Conservation (phyloP, 768 basidiomycete species). For the Phaeolepiota aurea region DNA sequence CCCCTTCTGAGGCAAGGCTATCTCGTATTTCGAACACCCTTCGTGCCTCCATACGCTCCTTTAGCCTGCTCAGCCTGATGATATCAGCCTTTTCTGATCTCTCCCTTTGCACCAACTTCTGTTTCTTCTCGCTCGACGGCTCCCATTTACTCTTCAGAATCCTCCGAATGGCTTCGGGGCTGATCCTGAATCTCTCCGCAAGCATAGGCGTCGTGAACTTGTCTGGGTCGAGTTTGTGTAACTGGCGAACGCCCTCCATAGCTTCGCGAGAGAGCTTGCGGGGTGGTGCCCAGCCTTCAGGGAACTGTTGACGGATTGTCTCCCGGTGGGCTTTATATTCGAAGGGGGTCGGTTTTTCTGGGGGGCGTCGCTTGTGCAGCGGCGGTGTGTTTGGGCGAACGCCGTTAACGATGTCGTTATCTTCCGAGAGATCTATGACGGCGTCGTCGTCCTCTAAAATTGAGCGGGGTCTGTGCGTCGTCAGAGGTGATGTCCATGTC, state of each 20-base stretch:
- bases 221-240: conserved; percentile 56
- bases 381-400: conserved; percentile 25
- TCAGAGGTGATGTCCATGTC: too few relatives aligned
- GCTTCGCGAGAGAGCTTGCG: conserved; percentile 76
- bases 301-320: conserved; percentile 45
- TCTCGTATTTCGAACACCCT: conserved; percentile 17
- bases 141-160: conserved; percentile 73
- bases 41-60: conserved; percentile 33
- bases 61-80: conserved; percentile 26
- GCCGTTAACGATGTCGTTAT: conserved; percentile 40
- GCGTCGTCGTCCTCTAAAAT: conserved; percentile 40
- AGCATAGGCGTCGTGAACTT: conserved; percentile 60
- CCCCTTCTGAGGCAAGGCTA: conserved; percentile 2
- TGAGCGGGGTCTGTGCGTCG: conserved; percentile 25
- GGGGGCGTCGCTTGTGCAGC: conserved; percentile 27
- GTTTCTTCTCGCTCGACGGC: conserved; percentile 46
- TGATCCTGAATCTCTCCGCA: conserved; percentile 72
- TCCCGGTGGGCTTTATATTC: conserved; percentile 44
- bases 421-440: conserved; percentile 41
- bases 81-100: conserved; percentile 32
- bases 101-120: conserved; percentile 41
- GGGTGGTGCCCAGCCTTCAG: conserved; percentile 69
- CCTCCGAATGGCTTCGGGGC: conserved; percentile 72
- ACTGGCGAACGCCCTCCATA: conserved; percentile 69
- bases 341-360: conserved; percentile 34